These are phyloP conservation scores for Lasiodiplodia hormozganensis DNA, from an alignment of 2,329 filamentous ascomycete genomes.

Conservation along the genomic window DNA sequence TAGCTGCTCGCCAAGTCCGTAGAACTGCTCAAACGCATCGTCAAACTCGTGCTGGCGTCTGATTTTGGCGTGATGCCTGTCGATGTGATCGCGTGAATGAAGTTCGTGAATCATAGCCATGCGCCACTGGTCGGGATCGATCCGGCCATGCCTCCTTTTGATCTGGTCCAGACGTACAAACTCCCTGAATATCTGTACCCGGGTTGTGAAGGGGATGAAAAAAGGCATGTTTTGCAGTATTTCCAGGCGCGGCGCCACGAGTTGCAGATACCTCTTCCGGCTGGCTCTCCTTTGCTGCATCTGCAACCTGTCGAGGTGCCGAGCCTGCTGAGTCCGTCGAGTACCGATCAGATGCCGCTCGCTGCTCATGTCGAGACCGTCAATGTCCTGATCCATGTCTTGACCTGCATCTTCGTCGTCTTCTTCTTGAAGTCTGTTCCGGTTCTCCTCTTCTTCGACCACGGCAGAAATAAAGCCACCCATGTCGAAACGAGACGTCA, in stretches of 20 bases:
- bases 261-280: conserved; percentile 73
- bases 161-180: conserved; percentile 87
- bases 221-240: conserved; percentile 97
- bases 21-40: conserved; percentile 86
- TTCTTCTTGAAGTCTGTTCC: conserved; percentile 71
- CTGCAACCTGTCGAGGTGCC: conserved; percentile 67
- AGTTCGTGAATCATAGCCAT: conserved; percentile 55
- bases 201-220: conserved; percentile 88
- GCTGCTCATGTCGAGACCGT: conserved; percentile 33
- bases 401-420: conserved; percentile 63
- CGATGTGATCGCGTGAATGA: conserved; percentile 44
- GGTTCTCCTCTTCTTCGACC: conserved; percentile 81
- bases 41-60: conserved; percentile 80
- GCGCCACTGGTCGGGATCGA: conserved; percentile 79
- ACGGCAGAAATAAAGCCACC: conserved; percentile 85
- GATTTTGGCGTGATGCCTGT: conserved; percentile 75
- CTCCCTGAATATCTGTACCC: conserved; percentile 91
- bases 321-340: conserved; percentile 67
- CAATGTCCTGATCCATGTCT: conserved; percentile 49
- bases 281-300: conserved; percentile 70
- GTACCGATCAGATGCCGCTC: conserved; percentile 57
- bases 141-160: conserved; percentile 70
- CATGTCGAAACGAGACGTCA: conserved; percentile 89
- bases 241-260: conserved; percentile 82
- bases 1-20: conserved; percentile 76